Evolutionary conservation across 805 yeast genomes (phyloP).

Genomic region (Cyberlindnera nakhonratchasimensis): DNA sequence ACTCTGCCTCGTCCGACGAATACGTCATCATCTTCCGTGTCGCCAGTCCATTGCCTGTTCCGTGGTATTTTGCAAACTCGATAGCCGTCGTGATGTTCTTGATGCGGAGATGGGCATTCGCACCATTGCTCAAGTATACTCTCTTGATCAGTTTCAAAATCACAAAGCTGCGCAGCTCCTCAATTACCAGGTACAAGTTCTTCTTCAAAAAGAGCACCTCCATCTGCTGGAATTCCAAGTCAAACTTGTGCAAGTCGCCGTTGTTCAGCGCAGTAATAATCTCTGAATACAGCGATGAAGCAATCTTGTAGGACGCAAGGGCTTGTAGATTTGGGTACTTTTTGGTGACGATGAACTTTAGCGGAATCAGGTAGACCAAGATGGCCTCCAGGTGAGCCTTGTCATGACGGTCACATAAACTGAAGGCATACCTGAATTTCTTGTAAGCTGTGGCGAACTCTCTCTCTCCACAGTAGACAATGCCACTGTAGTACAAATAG

Average conservation of each 20-base stretch:
- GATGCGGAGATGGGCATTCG: constrained; percentile 34
- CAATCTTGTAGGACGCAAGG: constrained; percentile 40
- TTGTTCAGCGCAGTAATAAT: constrained; percentile 29
- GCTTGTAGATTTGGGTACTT: constrained; percentile 42
- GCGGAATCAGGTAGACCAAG: constrained; percentile 59
- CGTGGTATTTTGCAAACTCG: constrained; percentile 31
- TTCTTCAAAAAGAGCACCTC: constrained; percentile 52
- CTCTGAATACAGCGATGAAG: constrained; percentile 41
- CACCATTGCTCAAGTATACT: constrained; percentile 25
- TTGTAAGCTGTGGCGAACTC: constrained; percentile 50
- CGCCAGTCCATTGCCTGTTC: constrained; percentile 9
- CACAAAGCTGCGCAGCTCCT: constrained; percentile 48
- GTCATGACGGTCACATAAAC: constrained; percentile 16
- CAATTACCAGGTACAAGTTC: constrained; percentile 57
- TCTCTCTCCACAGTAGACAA: constrained; percentile 61
- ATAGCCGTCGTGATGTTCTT: constrained; percentile 43
- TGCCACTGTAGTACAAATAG: constrained; percentile 67
- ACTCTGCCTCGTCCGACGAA: constrained; percentile 56
- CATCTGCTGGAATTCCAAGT: constrained; percentile 39
- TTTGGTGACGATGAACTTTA: constrained; percentile 48
- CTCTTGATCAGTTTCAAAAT: constrained; percentile 48
- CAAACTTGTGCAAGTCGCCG: constrained; percentile 59
- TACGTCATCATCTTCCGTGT: constrained; percentile 16
- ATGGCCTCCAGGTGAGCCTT: constrained; percentile 36
- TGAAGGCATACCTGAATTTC: constrained; percentile 48